Evolutionary conservation across 2,329 filamentous ascomycete species (phyloP).

Genomic region (Esteya vermicola): DNA sequence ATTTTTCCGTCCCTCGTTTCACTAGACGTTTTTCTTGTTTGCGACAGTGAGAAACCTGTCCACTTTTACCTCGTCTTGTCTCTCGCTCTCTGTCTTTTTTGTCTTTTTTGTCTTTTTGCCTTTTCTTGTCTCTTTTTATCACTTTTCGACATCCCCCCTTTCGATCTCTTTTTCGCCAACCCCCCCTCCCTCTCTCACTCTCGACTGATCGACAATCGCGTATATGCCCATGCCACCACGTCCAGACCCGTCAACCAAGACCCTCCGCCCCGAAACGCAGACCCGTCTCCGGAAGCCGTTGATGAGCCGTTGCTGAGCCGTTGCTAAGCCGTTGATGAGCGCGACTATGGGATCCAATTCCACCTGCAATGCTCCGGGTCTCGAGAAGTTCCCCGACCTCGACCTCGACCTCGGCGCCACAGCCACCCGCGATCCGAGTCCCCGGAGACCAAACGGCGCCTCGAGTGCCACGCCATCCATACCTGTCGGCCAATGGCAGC

Average conservation of each 20-base stretch:
- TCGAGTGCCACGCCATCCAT: conserved; percentile 11
- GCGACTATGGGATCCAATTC: conserved; percentile 10
- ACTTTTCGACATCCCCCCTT: not conserved
- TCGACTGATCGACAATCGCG: too few relatives aligned
- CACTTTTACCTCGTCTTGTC: too few relatives aligned
- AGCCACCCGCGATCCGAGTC: conserved; percentile 8
- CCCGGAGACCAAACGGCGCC: conserved; percentile 16
- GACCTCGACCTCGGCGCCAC: conserved; percentile 18
- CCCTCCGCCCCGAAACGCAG: not conserved
- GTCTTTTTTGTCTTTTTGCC: not conserved
- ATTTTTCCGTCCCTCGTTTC: too few relatives aligned
- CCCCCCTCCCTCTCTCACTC: not conserved
- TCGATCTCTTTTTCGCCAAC: not conserved
- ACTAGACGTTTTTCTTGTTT: too few relatives aligned
- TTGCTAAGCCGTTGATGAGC: not conserved
- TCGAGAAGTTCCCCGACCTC: conserved; percentile 46
- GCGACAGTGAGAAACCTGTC: too few relatives aligned
- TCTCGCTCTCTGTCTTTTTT: not conserved
- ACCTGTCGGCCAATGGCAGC: conserved; percentile 38
- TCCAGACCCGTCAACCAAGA: conserved; percentile 2
- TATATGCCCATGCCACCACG: conserved; percentile 10
- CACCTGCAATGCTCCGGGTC: conserved; percentile 15
- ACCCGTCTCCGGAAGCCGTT: not conserved
- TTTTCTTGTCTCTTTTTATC: not conserved
- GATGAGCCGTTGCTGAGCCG: too few relatives aligned